Evolutionary conservation across 768 basidiomycete species (phyloP).

Genomic region (Strobilomyces dryophilus): DNA sequence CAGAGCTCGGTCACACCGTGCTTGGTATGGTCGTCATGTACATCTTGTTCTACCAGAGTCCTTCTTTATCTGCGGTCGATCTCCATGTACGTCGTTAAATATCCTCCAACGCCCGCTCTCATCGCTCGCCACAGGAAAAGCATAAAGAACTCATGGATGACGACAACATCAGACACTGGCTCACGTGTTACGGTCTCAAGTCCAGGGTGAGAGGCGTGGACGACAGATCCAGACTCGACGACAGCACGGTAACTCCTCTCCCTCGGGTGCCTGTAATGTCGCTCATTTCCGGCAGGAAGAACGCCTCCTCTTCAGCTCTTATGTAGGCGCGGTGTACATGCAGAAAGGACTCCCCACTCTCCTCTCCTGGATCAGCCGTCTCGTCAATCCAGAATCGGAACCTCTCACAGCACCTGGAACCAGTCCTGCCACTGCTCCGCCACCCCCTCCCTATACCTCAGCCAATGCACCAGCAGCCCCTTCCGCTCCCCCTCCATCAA

Average conservation of each 20-base stretch:
- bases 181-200: constrained; percentile 48
- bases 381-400: constrained; percentile 47
- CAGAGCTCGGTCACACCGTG: constrained; percentile 50
- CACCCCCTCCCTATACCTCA: constrained; percentile 26
- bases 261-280: not conserved
- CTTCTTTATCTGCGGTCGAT: constrained; percentile 38
- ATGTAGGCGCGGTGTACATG: constrained; percentile 64
- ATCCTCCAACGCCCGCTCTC: not conserved
- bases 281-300: constrained; percentile 43
- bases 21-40: constrained; percentile 50
- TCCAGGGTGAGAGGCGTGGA: constrained; percentile 48
- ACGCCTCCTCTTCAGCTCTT: constrained; percentile 51
- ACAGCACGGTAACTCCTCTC: constrained; percentile 30
- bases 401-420: constrained; percentile 18
- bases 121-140: constrained; percentile 13
- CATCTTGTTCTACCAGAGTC: constrained; percentile 44
- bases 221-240: constrained; percentile 33
- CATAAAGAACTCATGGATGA: constrained; percentile 34
- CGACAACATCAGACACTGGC: constrained; percentile 44
- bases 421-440: constrained; percentile 10
- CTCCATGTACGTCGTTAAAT: constrained; percentile 39
- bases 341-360: constrained; percentile 48
- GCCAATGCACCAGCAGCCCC: constrained; percentile 12
- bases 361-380: constrained; percentile 54
- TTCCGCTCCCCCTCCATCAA: constrained; percentile 15